Percentiles rank a stretch among this genome's conserved stretches.
phyloP scores from a whole-genome alignment of 768 basidiomycete species.

The Mycena metata region DNA sequence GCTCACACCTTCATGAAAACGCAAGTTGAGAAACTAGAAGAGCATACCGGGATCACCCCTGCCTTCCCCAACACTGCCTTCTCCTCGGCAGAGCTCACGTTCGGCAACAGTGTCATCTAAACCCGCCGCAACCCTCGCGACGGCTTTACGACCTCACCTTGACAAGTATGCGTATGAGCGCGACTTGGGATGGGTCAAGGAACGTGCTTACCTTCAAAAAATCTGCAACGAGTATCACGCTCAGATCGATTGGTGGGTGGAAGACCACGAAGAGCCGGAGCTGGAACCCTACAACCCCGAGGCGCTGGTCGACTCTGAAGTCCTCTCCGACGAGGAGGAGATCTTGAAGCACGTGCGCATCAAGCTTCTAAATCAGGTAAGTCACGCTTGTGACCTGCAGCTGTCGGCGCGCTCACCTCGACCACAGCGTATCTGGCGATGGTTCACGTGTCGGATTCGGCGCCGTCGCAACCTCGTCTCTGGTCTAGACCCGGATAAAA shows the following conservation, averaged over 20 bases:
- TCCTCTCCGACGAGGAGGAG: constrained; percentile 9
- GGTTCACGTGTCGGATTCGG: not conserved
- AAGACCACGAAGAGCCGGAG: too few species aligned
- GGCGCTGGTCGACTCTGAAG: too few species aligned
- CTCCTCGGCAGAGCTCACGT: not conserved
- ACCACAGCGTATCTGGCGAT: constrained; percentile 1
- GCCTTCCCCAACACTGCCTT: not conserved
- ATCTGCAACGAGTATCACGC: constrained; percentile 25
- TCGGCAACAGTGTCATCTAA: not conserved
- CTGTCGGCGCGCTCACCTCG: not conserved
- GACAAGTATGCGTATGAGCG: not conserved
- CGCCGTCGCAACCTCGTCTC: too few species aligned
- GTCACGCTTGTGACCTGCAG: constrained; percentile 1
- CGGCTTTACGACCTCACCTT: not conserved
- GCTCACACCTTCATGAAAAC: not conserved
- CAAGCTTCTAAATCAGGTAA: not conserved
- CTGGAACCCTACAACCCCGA: too few species aligned
- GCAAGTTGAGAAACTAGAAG: not conserved
- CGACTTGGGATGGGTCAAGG: constrained; percentile 1
- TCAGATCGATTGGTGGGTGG: not conserved
- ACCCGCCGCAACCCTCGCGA: not conserved
- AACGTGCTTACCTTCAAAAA: constrained; percentile 4
- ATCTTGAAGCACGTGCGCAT: not conserved
- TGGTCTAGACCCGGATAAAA: not conserved
- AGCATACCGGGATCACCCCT: not conserved